Percentiles rank a stretch among this genome's conserved stretches.
These are phyloP conservation scores for Lunasporangiospora selenospora DNA, from an alignment of 192 early-diverging fungal genomes.

Conservation along the genomic window DNA sequence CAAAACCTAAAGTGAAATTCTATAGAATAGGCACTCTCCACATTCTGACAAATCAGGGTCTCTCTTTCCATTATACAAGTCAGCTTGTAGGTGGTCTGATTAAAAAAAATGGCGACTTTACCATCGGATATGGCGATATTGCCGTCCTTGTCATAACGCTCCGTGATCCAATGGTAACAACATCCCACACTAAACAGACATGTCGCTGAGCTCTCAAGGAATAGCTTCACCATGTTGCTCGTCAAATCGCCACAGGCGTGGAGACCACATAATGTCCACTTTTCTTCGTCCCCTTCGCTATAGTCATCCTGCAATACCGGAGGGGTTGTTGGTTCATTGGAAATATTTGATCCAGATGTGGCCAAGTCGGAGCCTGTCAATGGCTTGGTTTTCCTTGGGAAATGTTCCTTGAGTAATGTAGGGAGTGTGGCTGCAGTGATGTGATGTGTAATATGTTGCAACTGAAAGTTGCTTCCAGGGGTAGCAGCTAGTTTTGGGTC, in stretches of 20 bases:
- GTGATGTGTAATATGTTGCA: slow-evolving; percentile 56
- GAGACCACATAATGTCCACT: slow-evolving; percentile 81
- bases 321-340: too few relatives aligned
- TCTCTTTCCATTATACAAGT: slow-evolving; percentile 10
- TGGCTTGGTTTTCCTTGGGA: slow-evolving; percentile 24
- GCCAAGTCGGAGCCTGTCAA: too few relatives aligned
- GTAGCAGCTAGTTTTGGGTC: slow-evolving; percentile 26
- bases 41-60: too few relatives aligned
- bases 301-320: too few relatives aligned
- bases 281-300: slow-evolving; percentile 8
- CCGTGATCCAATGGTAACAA: slow-evolving; percentile 86
- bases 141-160: slow-evolving; percentile 47
- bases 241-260: slow-evolving; percentile 89
- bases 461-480: slow-evolving; percentile 36
- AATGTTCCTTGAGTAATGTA: slow-evolving; percentile 46
- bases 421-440: slow-evolving; percentile 53
- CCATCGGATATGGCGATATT: slow-evolving; percentile 29
- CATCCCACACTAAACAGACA: slow-evolving; percentile 77
- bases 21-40: too few relatives aligned
- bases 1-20: too few relatives aligned
- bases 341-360: too few relatives aligned
- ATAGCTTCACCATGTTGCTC: slow-evolving; percentile 71
- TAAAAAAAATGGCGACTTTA: background rate
- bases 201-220: slow-evolving; percentile 60
- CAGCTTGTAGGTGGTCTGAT: background rate